Percentiles rank a stretch among this genome's conserved stretches.
These are phyloP conservation scores for Bipolaris bicolor DNA, from an alignment of 2,329 filamentous ascomycete species.

Conservation along the genomic window DNA sequence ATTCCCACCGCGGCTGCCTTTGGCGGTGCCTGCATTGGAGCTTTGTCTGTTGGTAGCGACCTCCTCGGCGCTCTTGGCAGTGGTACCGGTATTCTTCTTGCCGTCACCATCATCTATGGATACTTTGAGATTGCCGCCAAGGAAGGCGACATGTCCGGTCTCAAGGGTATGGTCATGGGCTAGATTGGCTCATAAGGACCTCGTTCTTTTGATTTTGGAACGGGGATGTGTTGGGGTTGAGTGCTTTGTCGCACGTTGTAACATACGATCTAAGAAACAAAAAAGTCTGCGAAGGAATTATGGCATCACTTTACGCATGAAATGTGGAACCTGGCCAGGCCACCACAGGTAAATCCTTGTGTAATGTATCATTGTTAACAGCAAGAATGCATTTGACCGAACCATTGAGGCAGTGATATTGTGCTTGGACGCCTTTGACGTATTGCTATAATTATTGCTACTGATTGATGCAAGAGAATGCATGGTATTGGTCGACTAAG, in stretches of 20 bases:
- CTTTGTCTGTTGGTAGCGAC: constrained; percentile 92
- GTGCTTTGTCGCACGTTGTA: constrained; percentile 20
- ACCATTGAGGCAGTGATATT: not conserved
- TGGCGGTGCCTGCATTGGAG: constrained; percentile 98
- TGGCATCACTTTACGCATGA: constrained; percentile 11
- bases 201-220: constrained; percentile 9
- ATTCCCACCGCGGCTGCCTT: constrained; percentile 98
- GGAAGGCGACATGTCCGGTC: constrained; percentile 89
- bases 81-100: constrained; percentile 95
- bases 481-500: constrained; percentile 5
- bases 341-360: constrained; percentile 5
- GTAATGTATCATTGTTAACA: constrained; percentile 18
- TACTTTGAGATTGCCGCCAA: constrained; percentile 99
- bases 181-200: constrained; percentile 31
- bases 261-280: constrained; percentile 20
- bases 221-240: constrained; percentile 5
- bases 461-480: not conserved
- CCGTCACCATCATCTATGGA: constrained; percentile 99
- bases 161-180: constrained; percentile 70
- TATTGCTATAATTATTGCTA: not conserved
- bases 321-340: constrained; percentile 10
- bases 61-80: constrained; percentile 94
- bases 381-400: not conserved
- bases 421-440: no score
- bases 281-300: constrained; percentile 17